A percentile compares a stretch with the other conserved stretches of the same genome.
Evolutionary conservation across 2,329 filamentous ascomycete species (phyloP).

Genomic region (Aspergillus brunneoviolaceus): DNA sequence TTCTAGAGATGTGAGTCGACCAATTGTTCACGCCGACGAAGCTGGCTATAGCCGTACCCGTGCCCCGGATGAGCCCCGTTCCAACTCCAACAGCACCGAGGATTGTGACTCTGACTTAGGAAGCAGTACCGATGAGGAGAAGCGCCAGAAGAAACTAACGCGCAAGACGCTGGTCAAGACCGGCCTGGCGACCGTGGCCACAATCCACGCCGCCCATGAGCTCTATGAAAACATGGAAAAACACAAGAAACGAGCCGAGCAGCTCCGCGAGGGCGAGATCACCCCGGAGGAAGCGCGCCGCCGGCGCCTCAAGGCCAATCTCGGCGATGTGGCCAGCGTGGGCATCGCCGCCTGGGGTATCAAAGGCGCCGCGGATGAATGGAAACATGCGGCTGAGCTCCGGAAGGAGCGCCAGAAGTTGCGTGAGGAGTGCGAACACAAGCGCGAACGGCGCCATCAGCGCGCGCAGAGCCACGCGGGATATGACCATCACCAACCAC

Average conservation of each 20-base stretch:
- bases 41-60: conserved; percentile 13
- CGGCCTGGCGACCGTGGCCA: conserved; percentile 66
- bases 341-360: conserved; percentile 67
- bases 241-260: conserved; percentile 59
- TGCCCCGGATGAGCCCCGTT: conserved; percentile 10
- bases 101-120: conserved; percentile 53
- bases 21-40: conserved; percentile 22
- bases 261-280: conserved; percentile 64
- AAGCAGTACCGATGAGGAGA: conserved; percentile 63
- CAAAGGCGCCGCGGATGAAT: conserved; percentile 64
- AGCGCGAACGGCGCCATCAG: conserved; percentile 48
- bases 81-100: conserved; percentile 18
- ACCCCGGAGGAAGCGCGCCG: conserved; percentile 61
- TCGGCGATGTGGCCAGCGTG: conserved; percentile 65
- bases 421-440: conserved; percentile 46
- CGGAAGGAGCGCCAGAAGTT: conserved; percentile 57
- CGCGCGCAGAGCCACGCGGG: conserved; percentile 25
- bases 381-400: conserved; percentile 66
- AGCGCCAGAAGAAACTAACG: conserved; percentile 62
- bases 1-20: conserved; percentile 48
- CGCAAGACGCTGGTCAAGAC: conserved; percentile 66
- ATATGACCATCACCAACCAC: conserved; percentile 1
- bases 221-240: conserved; percentile 65
- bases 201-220: conserved; percentile 67
- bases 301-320: conserved; percentile 61